A percentile compares a stretch with the other conserved stretches of the same genome.
These are phyloP conservation scores for Rhytidiadelphus loreus DNA, from an alignment of 225 moss, liverwort and hornwort species.

Conservation along the genomic window DNA sequence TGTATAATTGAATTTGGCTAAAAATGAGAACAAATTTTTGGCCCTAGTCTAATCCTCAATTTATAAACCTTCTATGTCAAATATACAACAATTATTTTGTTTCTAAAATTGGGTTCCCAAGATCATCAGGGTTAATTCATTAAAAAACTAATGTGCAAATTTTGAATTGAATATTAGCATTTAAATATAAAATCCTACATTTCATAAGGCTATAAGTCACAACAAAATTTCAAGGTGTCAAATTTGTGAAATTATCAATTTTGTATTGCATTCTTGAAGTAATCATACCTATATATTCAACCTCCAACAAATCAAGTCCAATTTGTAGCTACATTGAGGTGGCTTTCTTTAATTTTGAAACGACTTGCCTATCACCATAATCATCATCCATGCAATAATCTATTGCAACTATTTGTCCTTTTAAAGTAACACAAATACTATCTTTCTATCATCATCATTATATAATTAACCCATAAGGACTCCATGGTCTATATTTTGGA, in stretches of 20 bases:
- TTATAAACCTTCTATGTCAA: background rate
- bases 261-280: background rate
- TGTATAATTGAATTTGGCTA: background rate
- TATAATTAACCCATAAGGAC: no score
- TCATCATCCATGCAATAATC: background rate
- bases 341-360: background rate
- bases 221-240: background rate
- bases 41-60: background rate
- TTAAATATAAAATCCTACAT: background rate
- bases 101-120: background rate
- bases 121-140: background rate
- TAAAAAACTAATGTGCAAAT: background rate
- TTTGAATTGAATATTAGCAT: background rate
- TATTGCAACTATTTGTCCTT: background rate
- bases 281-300: background rate
- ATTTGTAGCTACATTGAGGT: background rate
- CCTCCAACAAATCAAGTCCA: background rate
- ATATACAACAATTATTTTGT: background rate
- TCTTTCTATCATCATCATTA: background rate
- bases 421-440: background rate
- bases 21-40: background rate
- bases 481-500: background rate
- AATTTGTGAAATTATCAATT: background rate
- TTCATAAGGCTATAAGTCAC: background rate
- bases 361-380: fast-evolving